Evolutionary conservation across 306 rosid species (phyloP), one percentile per base, ranked within the genome.

Genomic region (Vigna mungo): DNA sequence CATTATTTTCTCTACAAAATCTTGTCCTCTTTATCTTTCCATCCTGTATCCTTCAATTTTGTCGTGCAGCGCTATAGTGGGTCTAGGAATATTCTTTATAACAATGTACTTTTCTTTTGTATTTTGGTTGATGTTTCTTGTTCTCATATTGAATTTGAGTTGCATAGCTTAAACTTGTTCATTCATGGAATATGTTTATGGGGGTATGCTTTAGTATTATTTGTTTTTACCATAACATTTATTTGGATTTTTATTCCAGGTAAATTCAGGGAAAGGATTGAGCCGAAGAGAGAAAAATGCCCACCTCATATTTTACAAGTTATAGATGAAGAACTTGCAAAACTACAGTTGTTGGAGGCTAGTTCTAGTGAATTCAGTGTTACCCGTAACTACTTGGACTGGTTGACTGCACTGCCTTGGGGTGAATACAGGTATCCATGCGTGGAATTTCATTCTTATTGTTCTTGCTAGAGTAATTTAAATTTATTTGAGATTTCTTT

Each of bases 321-420:
- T 79, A 96, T 93, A 54, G 97, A 96, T 55, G 99, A 96, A 89
- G 99, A 96, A 83, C 98, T 92, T 47, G 83, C 97, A 61, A 92
- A 96, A 83, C 84, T 92, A 66, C 99, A 92, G 84, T 88, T 96
- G 20, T 84, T 96, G 84, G 99, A 96, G 86, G 96, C 99, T 68
- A 92, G 99, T 81, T 96, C 98, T 1, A 96, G 99, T 81, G 98
- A 95, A 85, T 96, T 96, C 87, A 92, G 93, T 68, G 99, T 96
- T 64, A 96, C 99, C 12, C 93, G 99, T 68, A 96, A 96, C 85
- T 96, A 96, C 84, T 86, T 96, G 84, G 99, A 96, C 87, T 96
- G 99, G 99, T 85, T 96, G 93, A 96, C 98, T 58, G 95, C 89
- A 68, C 91, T 96, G 56, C 98, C 99, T 49, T 96, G 98, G 98